Evolutionary conservation across 257 asterid species (phyloP), one percentile per base, ranked within the genome.

Genomic region (Dorcoceras hygrometricum): DNA sequence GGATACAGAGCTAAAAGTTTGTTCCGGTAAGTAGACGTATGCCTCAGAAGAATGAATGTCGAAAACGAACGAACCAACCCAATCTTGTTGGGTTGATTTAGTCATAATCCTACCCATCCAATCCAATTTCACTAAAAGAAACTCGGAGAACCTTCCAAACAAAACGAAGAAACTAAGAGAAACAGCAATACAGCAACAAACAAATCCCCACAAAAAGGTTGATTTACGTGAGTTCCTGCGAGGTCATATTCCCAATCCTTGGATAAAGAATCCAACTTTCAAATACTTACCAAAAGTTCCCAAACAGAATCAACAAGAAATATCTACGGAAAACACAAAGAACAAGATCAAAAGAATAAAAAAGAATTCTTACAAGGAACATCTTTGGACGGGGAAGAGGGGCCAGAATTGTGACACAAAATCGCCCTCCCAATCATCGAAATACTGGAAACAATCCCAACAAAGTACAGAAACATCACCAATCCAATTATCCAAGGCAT

Each of bases 401-500:
- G 70, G 16, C 65, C 23, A 25, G 82, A 70, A 65, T 63, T 61
- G 67, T 71, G 77, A 32, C 78, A 81, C 11, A 89, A 71, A 68
- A 91, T 56, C 8, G 86, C 67, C 29, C 79, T 82, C 6, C 89
- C 94, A 34, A 87, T 79, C 95, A 87, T 78, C 0, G 96, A 83
- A 66, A 91, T 75, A 75, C 82, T 81, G 3, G 98, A 89, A 72
- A 91, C 76, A 6, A 89, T 56, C 34, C 89, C 98, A 43, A 83
- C 91, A 6, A 85, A 71, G 75, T 87, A 89, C 22, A 85, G 61
- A 48, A 85, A 65, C 71, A 87, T 48, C 5, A 78, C 83, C 71
- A 84, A 72, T 5, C 82, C 90, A 12, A 91, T 74, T 59, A 89
- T 88, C 95, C 98, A 89, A 5, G 98, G 96, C 95, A 91, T 85